Evolutionary conservation across 495 filamentous ascomycete species (phyloP).

Genomic region (Terfezia claveryi): DNA sequence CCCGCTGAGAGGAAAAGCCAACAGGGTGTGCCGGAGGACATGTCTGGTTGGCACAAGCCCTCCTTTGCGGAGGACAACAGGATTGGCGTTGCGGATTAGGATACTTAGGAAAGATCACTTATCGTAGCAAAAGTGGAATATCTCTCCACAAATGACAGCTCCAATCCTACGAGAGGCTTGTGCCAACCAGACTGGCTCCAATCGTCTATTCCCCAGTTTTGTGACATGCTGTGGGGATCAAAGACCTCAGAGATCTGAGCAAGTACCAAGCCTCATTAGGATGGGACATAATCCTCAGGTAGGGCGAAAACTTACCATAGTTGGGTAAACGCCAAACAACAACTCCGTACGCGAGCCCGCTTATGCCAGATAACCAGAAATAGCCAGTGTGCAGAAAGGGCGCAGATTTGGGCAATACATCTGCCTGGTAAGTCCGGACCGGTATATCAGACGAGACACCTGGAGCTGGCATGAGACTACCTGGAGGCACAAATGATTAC

Average conservation of each 20-base stretch:
- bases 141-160: conserved; percentile 64
- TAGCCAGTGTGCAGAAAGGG: conserved; percentile 50
- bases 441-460: conserved; percentile 80
- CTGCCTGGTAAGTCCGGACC: conserved; percentile 41
- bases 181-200: too few species aligned
- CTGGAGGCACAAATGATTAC: too few species aligned
- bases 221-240: conserved; percentile 65
- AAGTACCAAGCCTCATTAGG: background rate
- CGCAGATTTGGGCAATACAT: conserved; percentile 55
- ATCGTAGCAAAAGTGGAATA: conserved; percentile 84
- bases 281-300: conserved; percentile 1
- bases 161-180: too few species aligned
- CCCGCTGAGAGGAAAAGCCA: background rate
- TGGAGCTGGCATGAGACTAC: too few species aligned
- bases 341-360: conserved; percentile 83
- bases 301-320: conserved; percentile 36
- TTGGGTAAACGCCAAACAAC: conserved; percentile 84
- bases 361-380: conserved; percentile 58
- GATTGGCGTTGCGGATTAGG: background rate
- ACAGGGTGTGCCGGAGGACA: background rate
- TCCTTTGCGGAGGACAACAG: background rate
- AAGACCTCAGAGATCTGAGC: conserved; percentile 48
- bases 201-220: conserved; percentile 93
- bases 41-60: too few species aligned
- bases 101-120: background rate